Evolutionary conservation across 352 stramenopile species (phyloP).

Genomic region (Phytophthora kernoviae): DNA sequence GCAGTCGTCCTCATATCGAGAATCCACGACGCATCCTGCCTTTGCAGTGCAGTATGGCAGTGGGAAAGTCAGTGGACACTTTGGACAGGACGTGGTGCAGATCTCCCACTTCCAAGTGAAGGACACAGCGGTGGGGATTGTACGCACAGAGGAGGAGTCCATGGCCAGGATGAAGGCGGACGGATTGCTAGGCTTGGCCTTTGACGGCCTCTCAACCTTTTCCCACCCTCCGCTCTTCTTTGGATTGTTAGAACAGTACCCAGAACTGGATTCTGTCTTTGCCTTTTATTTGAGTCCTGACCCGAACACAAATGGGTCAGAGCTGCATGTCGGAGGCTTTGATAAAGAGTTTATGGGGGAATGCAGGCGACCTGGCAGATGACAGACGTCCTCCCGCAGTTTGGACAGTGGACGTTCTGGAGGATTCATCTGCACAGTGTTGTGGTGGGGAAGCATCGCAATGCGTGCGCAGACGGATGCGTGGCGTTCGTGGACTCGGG

Average conservation of each 20-base stretch:
- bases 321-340: slow-evolving; percentile 75
- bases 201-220: slow-evolving; percentile 91
- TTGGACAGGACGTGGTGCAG: slow-evolving; percentile 60
- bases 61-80: slow-evolving; percentile 67
- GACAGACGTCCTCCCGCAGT: slow-evolving; percentile 78
- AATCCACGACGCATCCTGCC: slow-evolving; percentile 33
- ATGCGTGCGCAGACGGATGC: slow-evolving; percentile 57
- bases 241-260: slow-evolving; percentile 62
- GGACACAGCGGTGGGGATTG: slow-evolving; percentile 63
- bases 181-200: slow-evolving; percentile 96
- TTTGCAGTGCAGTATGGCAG: slow-evolving; percentile 83
- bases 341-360: slow-evolving; percentile 54
- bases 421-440: slow-evolving; percentile 75
- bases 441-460: slow-evolving; percentile 46
- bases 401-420: slow-evolving; percentile 87
- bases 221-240: slow-evolving; percentile 80
- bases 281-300: slow-evolving; percentile 96
- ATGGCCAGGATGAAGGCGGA: slow-evolving; percentile 91
- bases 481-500: slow-evolving; percentile 97
- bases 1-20: slow-evolving; percentile 51
- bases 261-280: slow-evolving; percentile 87
- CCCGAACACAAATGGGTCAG: slow-evolving; percentile 70
- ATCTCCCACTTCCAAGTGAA: slow-evolving; percentile 52
- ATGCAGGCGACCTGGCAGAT: slow-evolving; percentile 67
- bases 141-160: slow-evolving; percentile 67